These are phyloP conservation scores for Akebia trifoliata DNA, from an alignment of 164 flowering plant genomes.

Conservation along the genomic window DNA sequence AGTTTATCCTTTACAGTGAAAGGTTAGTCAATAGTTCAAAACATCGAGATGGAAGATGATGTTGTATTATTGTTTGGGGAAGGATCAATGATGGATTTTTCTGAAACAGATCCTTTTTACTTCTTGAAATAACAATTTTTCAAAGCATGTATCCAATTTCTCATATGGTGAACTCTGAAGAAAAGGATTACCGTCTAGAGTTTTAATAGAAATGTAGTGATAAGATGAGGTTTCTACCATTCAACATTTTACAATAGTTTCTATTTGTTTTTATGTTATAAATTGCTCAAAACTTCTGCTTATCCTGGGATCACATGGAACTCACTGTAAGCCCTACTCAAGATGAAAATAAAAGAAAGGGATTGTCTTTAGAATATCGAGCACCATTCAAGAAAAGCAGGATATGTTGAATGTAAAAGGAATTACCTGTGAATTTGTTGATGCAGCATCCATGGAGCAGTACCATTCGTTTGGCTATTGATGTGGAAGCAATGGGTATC, in stretches of 20 bases:
- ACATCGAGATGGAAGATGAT: neutral
- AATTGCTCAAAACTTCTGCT: neutral
- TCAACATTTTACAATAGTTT: neutral
- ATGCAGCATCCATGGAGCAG: slow-evolving; percentile 91
- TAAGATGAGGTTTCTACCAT: neutral
- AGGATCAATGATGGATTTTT: neutral
- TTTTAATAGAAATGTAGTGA: neutral
- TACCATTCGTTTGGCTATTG: slow-evolving; percentile 72
- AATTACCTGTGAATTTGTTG: slow-evolving; percentile 3
- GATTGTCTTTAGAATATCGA: neutral
- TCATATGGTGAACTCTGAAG: too few species aligned
- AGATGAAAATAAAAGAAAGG: neutral
- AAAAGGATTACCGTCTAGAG: neutral
- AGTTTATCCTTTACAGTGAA: neutral
- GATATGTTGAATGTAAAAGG: neutral
- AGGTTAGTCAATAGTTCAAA: neutral
- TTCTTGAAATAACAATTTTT: too few species aligned
- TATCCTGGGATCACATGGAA: neutral
- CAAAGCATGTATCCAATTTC: too few species aligned
- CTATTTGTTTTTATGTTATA: neutral
- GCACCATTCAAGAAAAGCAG: neutral
- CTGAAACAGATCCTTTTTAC: neutral
- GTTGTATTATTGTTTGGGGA: neutral
- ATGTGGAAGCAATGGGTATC: slow-evolving; percentile 96
- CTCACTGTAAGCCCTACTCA: neutral